Conservation (phyloP, 2,329 filamentous ascomycete genomes). For the Botryotinia convoluta region DNA sequence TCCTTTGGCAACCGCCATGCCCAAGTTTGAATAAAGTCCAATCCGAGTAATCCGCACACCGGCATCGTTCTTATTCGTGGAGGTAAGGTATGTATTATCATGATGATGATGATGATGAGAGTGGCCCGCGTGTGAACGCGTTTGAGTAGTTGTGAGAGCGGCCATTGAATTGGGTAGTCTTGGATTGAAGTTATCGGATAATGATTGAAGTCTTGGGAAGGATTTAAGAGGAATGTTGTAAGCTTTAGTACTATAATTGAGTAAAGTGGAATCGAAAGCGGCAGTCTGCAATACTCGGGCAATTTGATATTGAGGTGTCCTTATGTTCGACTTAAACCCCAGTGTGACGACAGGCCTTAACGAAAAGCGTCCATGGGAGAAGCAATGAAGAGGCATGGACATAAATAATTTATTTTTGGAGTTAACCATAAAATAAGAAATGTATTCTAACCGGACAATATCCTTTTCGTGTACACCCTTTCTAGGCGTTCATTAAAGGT, state of each 20-base stretch:
- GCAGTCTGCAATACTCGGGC: conserved; percentile 35
- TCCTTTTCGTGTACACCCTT: conserved; percentile 9
- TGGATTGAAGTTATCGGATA: conserved; percentile 28
- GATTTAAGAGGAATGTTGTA: conserved; percentile 25
- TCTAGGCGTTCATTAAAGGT: conserved; percentile 21
- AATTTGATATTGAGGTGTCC: conserved; percentile 39
- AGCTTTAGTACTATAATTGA: conserved; percentile 27
- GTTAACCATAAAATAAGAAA: not conserved
- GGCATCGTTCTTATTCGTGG: conserved; percentile 82
- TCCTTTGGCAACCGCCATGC: conserved; percentile 92
- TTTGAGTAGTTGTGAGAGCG: conserved; percentile 36
- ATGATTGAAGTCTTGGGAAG: conserved; percentile 31
- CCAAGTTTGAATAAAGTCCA: conserved; percentile 82
- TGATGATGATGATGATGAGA: conserved; percentile 73
- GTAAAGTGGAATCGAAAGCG: conserved; percentile 27
- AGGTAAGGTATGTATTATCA: conserved; percentile 80
- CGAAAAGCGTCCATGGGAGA: conserved; percentile 30
- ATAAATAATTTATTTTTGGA: conserved; percentile 24
- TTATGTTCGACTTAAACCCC: conserved; percentile 33
- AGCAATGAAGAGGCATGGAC: conserved; percentile 32
- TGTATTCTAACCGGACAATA: conserved; percentile 2
- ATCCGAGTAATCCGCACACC: conserved; percentile 91
- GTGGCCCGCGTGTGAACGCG: conserved; percentile 49
- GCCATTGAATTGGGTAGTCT: conserved; percentile 34
- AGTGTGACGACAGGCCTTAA: conserved; percentile 33